Conservation (phyloP, 2,329 filamentous ascomycete species). For the Ophiocordyceps australis region DNA sequence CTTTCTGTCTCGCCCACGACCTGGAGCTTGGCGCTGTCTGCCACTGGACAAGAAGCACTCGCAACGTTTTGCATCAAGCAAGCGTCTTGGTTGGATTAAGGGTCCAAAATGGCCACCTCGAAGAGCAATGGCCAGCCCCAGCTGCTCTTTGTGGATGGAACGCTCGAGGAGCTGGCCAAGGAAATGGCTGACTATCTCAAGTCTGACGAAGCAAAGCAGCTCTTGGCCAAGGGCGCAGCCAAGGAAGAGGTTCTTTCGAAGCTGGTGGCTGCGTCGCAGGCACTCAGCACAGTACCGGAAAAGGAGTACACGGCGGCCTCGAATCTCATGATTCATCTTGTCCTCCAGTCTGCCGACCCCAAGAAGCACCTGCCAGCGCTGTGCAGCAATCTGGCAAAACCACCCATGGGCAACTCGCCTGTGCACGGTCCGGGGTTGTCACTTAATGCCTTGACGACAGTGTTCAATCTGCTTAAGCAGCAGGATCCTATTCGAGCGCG, state of each 20-base stretch:
- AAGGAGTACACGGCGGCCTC: constrained; percentile 94
- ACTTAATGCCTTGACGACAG: constrained; percentile 77
- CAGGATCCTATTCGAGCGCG: constrained; percentile 70
- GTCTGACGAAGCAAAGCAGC: constrained; percentile 57
- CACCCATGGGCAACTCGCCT: constrained; percentile 74
- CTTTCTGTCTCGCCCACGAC: too few relatives aligned
- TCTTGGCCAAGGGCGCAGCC: constrained; percentile 45
- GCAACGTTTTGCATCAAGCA: too few relatives aligned
- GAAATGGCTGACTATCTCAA: constrained; percentile 94
- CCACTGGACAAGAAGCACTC: too few relatives aligned
- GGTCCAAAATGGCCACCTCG: constrained; percentile 10
- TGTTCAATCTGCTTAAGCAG: constrained; percentile 82
- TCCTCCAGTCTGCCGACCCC: constrained; percentile 69
- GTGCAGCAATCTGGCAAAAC: constrained; percentile 74
- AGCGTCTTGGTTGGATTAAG: too few relatives aligned
- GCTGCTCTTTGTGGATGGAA: constrained; percentile 70
- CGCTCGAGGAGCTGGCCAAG: constrained; percentile 79
- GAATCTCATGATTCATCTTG: constrained; percentile 89
- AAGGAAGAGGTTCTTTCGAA: constrained; percentile 82
- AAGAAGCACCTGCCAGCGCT: constrained; percentile 75
- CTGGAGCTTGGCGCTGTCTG: too few relatives aligned
- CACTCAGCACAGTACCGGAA: constrained; percentile 74
- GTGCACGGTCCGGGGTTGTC: constrained; percentile 72
- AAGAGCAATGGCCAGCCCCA: constrained; percentile 31
- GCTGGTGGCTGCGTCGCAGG: constrained; percentile 62